Evolutionary conservation across 768 basidiomycete genomes (phyloP).

Genomic region (Mycena galericulata): DNA sequence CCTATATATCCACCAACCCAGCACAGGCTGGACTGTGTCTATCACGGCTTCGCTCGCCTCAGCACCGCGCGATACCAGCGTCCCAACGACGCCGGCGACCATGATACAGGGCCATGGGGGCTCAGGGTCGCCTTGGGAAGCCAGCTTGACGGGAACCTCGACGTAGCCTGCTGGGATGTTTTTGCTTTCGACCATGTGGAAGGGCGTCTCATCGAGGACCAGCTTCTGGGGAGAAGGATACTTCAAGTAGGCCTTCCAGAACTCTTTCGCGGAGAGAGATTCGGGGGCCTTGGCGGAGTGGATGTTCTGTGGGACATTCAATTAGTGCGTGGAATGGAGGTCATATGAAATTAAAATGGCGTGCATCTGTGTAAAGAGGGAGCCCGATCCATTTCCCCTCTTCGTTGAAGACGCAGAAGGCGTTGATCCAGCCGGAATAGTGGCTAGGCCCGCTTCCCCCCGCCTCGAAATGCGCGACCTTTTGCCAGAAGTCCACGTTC

Average conservation of each 20-base stretch:
- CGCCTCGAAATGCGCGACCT: slow-evolving; percentile 24
- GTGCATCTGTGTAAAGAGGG: not conserved
- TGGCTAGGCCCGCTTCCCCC: not conserved
- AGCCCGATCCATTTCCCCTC: slow-evolving; percentile 27
- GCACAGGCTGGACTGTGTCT: slow-evolving; percentile 3
- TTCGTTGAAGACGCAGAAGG: too few relatives aligned
- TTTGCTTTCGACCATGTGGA: not conserved
- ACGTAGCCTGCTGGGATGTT: not conserved
- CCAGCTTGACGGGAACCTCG: slow-evolving; percentile 7
- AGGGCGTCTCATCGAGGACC: too few relatives aligned
- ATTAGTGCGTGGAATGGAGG: too few relatives aligned
- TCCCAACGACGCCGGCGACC: slow-evolving; percentile 7
- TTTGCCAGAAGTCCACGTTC: too few relatives aligned
- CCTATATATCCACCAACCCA: not conserved
- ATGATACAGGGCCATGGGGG: not conserved
- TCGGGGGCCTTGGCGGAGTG: not conserved
- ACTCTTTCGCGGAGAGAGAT: not conserved
- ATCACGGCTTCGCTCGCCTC: not conserved
- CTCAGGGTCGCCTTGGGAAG: not conserved
- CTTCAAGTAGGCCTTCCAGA: not conserved
- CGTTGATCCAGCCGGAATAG: slow-evolving; percentile 33
- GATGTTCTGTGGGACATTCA: too few relatives aligned
- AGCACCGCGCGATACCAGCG: not conserved
- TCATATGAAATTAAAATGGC: not conserved
- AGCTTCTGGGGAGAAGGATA: too few relatives aligned